phyloP scores from a whole-genome alignment of 164 flowering plant genomes.

The Magnolia sinica region DNA sequence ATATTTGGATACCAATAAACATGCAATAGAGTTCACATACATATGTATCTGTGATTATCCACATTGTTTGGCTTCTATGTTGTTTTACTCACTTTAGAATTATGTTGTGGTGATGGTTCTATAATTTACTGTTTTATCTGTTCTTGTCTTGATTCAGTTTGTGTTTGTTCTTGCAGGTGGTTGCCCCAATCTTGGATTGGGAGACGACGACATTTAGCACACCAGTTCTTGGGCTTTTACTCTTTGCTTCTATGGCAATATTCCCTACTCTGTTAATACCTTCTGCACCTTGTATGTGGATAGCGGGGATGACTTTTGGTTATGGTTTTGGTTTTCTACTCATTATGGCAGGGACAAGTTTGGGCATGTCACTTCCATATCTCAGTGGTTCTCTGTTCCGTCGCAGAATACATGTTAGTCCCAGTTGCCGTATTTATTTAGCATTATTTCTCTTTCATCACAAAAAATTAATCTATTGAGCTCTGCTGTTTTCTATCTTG shows the following conservation, averaged over 20 bases:
- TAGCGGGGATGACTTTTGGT: constrained; percentile 94
- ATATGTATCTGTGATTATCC: too few species aligned
- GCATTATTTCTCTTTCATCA: neutral
- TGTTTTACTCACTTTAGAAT: too few species aligned
- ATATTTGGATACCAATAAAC: too few species aligned
- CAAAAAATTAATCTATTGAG: neutral
- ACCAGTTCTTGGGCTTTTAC: constrained; percentile 56
- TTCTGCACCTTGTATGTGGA: constrained; percentile 95
- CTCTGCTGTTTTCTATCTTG: constrained; percentile 4
- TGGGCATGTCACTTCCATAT: constrained; percentile 86
- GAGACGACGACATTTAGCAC: constrained; percentile 66
- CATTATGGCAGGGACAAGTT: constrained; percentile 49
- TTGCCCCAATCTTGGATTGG: constrained; percentile 80
- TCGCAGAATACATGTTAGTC: constrained; percentile 68
- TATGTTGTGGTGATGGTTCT: too few species aligned
- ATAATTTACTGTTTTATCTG: neutral
- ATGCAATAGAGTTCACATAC: too few species aligned
- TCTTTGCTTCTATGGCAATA: constrained; percentile 70
- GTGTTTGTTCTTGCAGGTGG: constrained; percentile 39
- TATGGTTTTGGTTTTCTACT: constrained; percentile 81
- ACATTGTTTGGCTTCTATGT: too few species aligned
- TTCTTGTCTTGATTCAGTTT: neutral
- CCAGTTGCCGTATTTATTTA: neutral
- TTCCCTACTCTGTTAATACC: constrained; percentile 80
- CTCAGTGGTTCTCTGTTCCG: constrained; percentile 76